A percentile compares a stretch with the other conserved stretches of the same genome.
These are phyloP conservation scores for Chamaecyparis obtusa DNA, from an alignment of 75 land plant genomes.

Conservation along the genomic window DNA sequence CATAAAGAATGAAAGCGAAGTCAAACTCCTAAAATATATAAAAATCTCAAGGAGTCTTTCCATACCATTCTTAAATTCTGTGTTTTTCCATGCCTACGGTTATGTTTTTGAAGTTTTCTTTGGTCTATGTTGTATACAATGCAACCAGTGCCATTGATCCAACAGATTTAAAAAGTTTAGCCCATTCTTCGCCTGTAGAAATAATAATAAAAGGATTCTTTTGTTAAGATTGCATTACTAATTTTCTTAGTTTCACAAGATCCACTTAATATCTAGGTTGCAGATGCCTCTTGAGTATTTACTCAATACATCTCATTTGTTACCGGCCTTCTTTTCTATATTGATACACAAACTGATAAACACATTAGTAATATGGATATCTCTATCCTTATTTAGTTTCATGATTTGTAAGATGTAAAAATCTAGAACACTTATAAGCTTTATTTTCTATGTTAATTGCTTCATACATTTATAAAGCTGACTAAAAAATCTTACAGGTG, in stretches of 20 bases:
- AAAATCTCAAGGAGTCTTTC: not conserved
- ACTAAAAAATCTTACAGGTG: slow-evolving; percentile 40
- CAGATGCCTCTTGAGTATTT: not conserved
- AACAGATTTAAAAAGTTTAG: not conserved
- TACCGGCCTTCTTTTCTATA: not conserved
- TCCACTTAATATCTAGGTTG: not conserved
- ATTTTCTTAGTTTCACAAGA: not conserved
- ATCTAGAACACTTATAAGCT: not conserved
- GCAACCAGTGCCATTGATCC: not conserved
- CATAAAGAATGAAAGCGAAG: not conserved
- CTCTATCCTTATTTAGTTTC: not conserved
- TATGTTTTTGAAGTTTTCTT: not conserved
- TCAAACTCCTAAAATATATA: too few relatives aligned
- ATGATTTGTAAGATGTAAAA: not conserved
- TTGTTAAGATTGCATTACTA: not conserved
- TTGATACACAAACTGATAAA: not conserved
- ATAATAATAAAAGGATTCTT: not conserved
- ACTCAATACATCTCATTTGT: not conserved
- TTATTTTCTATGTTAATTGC: not conserved
- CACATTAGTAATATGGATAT: not conserved
- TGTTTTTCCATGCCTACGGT: not conserved
- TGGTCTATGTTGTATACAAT: not conserved
- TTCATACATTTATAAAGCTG: not conserved
- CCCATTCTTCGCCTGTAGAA: not conserved
- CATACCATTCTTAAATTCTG: not conserved